Evolutionary conservation across 768 basidiomycete species (phyloP).

Genomic region (Gyrodon lividus): DNA sequence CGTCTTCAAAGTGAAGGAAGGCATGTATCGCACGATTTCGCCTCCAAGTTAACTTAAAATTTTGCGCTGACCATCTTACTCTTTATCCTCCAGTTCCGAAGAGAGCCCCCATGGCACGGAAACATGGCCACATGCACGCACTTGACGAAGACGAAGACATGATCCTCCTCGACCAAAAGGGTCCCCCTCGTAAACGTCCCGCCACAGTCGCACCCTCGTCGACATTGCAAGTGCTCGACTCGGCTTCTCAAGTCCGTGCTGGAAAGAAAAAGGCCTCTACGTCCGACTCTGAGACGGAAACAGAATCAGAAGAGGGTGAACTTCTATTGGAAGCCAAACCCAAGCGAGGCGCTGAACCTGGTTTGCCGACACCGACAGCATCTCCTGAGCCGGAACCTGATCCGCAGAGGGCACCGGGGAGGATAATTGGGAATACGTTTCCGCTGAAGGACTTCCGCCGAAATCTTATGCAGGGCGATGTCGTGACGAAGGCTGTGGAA

Average conservation of each 20-base stretch:
- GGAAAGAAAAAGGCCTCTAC: conserved; percentile 16
- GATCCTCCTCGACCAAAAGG: conserved; percentile 50
- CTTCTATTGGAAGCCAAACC: conserved; percentile 15
- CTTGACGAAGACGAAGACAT: conserved; percentile 59
- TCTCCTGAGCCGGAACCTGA: conserved; percentile 47
- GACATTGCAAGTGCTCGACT: conserved; percentile 4
- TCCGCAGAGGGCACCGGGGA: conserved; percentile 57
- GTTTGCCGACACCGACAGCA: conserved; percentile 53
- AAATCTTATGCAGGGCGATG: conserved; percentile 70
- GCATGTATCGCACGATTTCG: conserved; percentile 34
- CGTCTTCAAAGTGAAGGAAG: conserved; percentile 76
- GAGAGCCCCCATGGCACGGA: conserved; percentile 51
- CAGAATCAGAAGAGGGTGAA: conserved; percentile 40
- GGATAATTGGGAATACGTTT: conserved; percentile 71
- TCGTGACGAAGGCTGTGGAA: conserved; percentile 83
- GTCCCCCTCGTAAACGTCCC: conserved; percentile 19
- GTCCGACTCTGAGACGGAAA: conserved; percentile 57
- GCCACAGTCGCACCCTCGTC: conserved; percentile 6
- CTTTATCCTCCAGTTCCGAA: conserved; percentile 53
- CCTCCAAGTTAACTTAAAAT: background rate
- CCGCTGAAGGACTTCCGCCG: conserved; percentile 77
- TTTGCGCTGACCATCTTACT: background rate
- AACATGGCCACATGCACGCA: conserved; percentile 62
- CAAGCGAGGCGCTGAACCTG: conserved; percentile 10
- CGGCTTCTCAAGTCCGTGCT: conserved; percentile 2